These are phyloP conservation scores for Durusdinium trenchii DNA, from an alignment of 73 alveolate genomes.

Conservation along the genomic window DNA sequence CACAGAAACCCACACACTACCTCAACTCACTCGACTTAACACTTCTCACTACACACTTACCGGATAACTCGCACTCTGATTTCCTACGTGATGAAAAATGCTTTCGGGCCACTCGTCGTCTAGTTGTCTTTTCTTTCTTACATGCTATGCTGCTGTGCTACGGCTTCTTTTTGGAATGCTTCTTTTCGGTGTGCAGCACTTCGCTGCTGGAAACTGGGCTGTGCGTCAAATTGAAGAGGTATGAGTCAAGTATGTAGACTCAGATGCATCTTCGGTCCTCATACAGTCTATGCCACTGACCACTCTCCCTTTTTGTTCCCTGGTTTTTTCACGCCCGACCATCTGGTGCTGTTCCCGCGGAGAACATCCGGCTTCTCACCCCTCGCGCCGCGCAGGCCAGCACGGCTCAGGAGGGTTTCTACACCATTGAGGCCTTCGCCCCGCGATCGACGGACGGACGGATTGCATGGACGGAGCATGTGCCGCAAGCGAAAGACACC, in stretches of 20 bases:
- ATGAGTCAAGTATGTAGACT: not conserved
- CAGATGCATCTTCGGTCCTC: not conserved
- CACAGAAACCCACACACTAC: too few relatives aligned
- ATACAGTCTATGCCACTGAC: not conserved
- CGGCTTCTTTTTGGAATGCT: not conserved
- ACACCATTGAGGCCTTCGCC: conserved; percentile 46
- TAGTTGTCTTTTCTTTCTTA: not conserved
- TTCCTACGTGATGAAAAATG: too few relatives aligned
- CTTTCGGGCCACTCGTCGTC: too few relatives aligned
- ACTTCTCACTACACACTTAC: too few relatives aligned
- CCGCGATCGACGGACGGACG: too few relatives aligned
- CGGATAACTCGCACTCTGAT: too few relatives aligned
- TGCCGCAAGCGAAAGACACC: too few relatives aligned
- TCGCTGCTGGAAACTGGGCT: not conserved
- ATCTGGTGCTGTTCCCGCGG: not conserved
- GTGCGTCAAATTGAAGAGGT: too few relatives aligned
- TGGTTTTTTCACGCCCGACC: not conserved
- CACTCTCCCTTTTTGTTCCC: not conserved
- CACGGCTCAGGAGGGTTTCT: conserved; percentile 69
- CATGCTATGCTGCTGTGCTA: not conserved
- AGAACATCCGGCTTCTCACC: not conserved
- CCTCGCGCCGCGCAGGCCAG: conserved; percentile 31
- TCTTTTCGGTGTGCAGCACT: not conserved
- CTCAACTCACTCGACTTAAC: too few relatives aligned
- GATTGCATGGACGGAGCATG: too few relatives aligned